A percentile compares a stretch with the other conserved stretches of the same genome.
These are phyloP conservation scores for Penicillium maclennaniae DNA, from an alignment of 495 filamentous ascomycete genomes.

Conservation along the genomic window DNA sequence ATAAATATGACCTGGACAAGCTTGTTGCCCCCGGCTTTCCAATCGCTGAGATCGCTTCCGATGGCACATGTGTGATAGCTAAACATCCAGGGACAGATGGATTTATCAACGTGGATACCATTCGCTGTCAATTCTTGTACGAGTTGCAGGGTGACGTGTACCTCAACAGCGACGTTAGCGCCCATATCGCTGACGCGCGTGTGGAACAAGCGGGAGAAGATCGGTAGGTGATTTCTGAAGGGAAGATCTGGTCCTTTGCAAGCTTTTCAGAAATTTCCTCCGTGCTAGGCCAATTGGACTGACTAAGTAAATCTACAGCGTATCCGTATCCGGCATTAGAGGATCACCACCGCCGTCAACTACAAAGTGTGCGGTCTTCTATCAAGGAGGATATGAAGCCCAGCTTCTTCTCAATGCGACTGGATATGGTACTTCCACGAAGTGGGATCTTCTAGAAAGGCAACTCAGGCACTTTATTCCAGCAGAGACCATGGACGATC, in stretches of 20 bases:
- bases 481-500: conserved; percentile 13
- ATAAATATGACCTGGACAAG: conserved; percentile 21
- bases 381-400: conserved; percentile 43
- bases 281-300: too few relatives aligned
- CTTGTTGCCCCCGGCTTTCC: conserved; percentile 35
- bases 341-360: conserved; percentile 50
- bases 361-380: conserved; percentile 51
- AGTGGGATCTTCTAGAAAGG: conserved; percentile 40
- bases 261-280: too few relatives aligned
- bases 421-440: conserved; percentile 37
- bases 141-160: conserved; percentile 54
- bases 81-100: conserved; percentile 25
- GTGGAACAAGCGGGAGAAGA: conserved; percentile 27
- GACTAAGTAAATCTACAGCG: too few relatives aligned
- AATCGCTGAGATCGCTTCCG: conserved; percentile 34
- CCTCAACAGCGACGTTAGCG: conserved; percentile 51
- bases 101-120: conserved; percentile 34
- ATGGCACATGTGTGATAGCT: conserved; percentile 29
- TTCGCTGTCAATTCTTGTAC: conserved; percentile 52
- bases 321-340: not conserved
- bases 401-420: conserved; percentile 39
- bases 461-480: conserved; percentile 29
- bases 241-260: too few relatives aligned
- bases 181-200: conserved; percentile 36
- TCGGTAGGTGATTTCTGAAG: too few relatives aligned